A percentile compares a stretch with the other conserved stretches of the same genome.
These are phyloP conservation scores for Lupinus albus DNA, from an alignment of 306 rosid species.

Conservation along the genomic window DNA sequence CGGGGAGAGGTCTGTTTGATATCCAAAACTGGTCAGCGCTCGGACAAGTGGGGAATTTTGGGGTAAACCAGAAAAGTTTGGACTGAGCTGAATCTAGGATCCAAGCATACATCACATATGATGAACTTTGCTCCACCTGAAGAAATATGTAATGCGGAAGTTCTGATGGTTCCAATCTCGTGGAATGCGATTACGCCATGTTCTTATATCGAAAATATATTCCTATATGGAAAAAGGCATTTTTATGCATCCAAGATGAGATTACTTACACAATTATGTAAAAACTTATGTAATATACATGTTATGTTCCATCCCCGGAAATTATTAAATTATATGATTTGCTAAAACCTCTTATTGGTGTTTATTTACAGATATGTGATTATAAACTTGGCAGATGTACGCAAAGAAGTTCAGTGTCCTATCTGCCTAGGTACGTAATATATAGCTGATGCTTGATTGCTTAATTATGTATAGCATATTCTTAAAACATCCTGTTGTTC, in stretches of 20 bases:
- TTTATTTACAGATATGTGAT: conserved; percentile 57
- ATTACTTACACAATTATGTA: background rate
- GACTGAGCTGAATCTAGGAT: no score
- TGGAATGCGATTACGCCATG: conserved; percentile 17
- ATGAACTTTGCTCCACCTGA: background rate
- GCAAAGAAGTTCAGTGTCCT: conserved; percentile 78
- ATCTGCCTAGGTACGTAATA: conserved; percentile 74
- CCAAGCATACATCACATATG: background rate
- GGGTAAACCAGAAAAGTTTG: no score
- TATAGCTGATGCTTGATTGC: conserved; percentile 23
- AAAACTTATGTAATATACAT: background rate
- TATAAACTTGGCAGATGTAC: conserved; percentile 65
- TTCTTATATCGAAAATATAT: background rate
- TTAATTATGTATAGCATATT: conserved; percentile 7
- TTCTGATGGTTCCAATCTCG: conserved; percentile 9
- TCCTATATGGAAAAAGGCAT: background rate
- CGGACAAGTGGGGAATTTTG: no score
- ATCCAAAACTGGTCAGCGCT: no score
- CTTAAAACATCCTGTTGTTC: conserved; percentile 10
- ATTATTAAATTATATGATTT: conserved; percentile 9
- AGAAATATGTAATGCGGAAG: conserved; percentile 9
- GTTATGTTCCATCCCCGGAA: background rate
- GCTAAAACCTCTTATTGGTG: conserved; percentile 39
- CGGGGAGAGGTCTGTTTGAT: no score
- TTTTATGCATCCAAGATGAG: background rate